Base-by-base conservation (phyloP, 2,329 filamentous ascomycete genomes). In the Tolypocladium guangdongense region DNA sequence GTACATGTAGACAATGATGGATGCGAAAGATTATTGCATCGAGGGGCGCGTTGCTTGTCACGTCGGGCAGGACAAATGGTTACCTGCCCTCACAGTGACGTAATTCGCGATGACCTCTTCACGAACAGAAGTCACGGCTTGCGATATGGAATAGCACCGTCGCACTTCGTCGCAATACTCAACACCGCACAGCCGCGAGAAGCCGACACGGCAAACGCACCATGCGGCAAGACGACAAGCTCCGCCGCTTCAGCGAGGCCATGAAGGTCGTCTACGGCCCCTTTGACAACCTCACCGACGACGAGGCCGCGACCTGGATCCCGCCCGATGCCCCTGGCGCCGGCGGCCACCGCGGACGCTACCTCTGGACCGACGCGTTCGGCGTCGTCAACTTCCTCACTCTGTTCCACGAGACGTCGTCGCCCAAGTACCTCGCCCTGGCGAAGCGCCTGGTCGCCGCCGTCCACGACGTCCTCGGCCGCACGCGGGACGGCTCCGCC, bases 341-440 rank as follows among this genome's bases (percentile, higher is more conserved):
- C 0, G 78, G 76, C 7, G 79, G 78, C 12, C 77, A 81, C 58
- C 70, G 68, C n/a, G 80, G 80, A 22, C 74, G 80, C 18, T 82
- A 82, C 60, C 71, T 83, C 24, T 82, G 79, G 80, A 82, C 78
- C 1, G 80, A 83, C 57, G 78, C 79, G 1, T 82, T 82, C 59
- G 80, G 78, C 4, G 75, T 83, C 8, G 58, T 83, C 55, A 81
- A 82, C 61, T 74, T 83, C 56, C 63, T 83, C 43, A 83, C 80
- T 3, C 69, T 83, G 3, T 70, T 74, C 56, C 66, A 66, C 7
- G 71, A 76, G 55, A 68, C 63, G 0, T 55, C 55, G 2, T 57
- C 58, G 12, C 52, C 58, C 7, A 66, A 63, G 38, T 83, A 81
- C 58, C 68, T 83, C 5, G 62, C 59, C 0, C 66, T 81, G 5